Conservation (phyloP, 2,329 filamentous ascomycete genomes). For the Zymoseptoria brevis region DNA sequence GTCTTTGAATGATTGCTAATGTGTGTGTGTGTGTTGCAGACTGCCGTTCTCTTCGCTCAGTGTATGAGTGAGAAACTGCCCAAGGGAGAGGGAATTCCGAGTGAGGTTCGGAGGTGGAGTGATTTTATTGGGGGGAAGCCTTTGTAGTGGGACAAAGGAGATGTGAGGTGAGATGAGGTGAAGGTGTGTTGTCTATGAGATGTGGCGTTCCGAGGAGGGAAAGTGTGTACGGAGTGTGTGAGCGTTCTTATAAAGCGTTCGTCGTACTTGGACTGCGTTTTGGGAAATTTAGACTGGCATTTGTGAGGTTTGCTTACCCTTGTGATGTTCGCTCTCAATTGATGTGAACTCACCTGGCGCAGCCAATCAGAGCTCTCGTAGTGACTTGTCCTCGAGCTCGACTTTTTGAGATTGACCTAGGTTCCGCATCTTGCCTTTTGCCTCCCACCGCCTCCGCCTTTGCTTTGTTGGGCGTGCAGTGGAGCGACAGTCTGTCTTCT, state of each 20-base stretch:
- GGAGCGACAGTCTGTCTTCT: background rate
- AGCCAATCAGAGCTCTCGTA: background rate
- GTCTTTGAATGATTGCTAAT: too few species aligned
- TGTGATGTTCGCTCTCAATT: too few species aligned
- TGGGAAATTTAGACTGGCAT: too few species aligned
- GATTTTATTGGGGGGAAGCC: slow-evolving; percentile 87
- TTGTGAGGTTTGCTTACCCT: too few species aligned
- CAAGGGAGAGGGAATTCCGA: slow-evolving; percentile 75
- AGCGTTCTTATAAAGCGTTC: too few species aligned
- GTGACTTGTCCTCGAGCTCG: background rate
- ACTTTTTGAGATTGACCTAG: background rate
- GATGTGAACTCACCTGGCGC: too few species aligned
- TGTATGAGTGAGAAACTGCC: slow-evolving; percentile 97
- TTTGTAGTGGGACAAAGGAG: too few species aligned
- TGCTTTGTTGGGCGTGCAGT: background rate
- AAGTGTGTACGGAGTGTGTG: too few species aligned
- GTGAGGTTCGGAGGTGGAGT: slow-evolving; percentile 88
- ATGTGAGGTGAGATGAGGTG: too few species aligned
- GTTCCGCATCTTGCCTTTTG: background rate
- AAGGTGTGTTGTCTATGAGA: too few species aligned
- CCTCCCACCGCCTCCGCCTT: background rate
- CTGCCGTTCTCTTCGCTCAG: slow-evolving; percentile 87
- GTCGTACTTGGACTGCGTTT: too few species aligned
- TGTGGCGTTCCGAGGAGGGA: too few species aligned
- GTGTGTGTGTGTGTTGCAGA: slow-evolving; percentile 60